Conservation (phyloP, 768 basidiomycete species). For the Lentinula detonsa region DNA sequence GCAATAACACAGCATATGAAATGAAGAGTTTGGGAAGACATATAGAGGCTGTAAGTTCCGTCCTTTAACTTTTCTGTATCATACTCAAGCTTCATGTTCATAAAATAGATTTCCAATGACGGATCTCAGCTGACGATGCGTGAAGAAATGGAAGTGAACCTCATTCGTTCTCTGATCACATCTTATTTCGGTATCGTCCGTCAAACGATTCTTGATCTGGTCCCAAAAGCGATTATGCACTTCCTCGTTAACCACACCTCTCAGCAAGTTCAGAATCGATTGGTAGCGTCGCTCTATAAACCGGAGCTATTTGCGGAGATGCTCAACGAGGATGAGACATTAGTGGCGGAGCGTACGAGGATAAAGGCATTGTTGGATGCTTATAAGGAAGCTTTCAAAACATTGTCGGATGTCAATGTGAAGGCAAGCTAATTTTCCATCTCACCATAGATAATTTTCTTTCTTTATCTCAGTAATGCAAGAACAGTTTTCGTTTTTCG, state of each 20-base stretch:
- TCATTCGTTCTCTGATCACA: slow-evolving; percentile 91
- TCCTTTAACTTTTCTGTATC: neutral
- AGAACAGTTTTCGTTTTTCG: neutral
- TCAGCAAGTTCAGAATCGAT: slow-evolving; percentile 92
- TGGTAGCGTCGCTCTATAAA: slow-evolving; percentile 93
- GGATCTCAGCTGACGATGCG: slow-evolving; percentile 62
- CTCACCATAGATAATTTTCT: neutral
- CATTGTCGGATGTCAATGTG: slow-evolving; percentile 73
- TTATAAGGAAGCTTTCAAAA: slow-evolving; percentile 92
- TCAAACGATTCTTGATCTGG: slow-evolving; percentile 93
- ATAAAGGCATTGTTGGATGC: slow-evolving; percentile 94
- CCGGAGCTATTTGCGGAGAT: slow-evolving; percentile 88
- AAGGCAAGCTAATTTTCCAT: slow-evolving; percentile 41
- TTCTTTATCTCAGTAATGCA: neutral
- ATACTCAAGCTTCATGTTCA: slow-evolving; percentile 4
- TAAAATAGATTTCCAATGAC: slow-evolving; percentile 53
- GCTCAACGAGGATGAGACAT: slow-evolving; percentile 91
- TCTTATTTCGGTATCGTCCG: slow-evolving; percentile 96
- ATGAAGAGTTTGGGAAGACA: slow-evolving; percentile 99
- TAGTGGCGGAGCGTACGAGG: slow-evolving; percentile 88
- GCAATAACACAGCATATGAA: slow-evolving; percentile 82
- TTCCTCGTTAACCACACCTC: slow-evolving; percentile 95
- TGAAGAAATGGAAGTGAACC: slow-evolving; percentile 94
- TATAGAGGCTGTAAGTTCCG: slow-evolving; percentile 83
- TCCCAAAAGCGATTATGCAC: slow-evolving; percentile 99